Evolutionary conservation across 164 flowering plant genomes (phyloP), one percentile per base, ranked within the genome.

Genomic region (Cinnamomum chago): DNA sequence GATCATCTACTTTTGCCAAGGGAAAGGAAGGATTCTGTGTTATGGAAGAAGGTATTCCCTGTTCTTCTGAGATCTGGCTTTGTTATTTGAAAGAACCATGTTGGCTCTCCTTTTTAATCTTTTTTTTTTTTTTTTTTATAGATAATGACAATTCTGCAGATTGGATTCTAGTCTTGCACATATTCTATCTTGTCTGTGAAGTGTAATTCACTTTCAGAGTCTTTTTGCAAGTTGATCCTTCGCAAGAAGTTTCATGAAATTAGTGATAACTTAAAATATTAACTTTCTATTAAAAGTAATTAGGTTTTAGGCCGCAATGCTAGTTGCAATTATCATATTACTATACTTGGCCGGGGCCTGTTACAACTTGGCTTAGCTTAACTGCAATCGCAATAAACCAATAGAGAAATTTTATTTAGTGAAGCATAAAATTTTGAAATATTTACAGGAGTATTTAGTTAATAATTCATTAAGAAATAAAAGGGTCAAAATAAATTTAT

Each of bases 1-100:
- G 99, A 96, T 86, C 93, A 91, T 86, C 90, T 96, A 72, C 93
- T 96, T 73, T 82, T 85, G 68, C 94, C 92, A 47, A 86, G 76
- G 78, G 98, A 96, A 87, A 87, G 99, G 81, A 94, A 82, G 79
- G 84, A 92, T 68, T 78, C 84, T 30, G 67, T 74, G 50, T 78
- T 96, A 68, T 96, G 99, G 98, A 92, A 84, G 76, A 92, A 85
- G 99, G 99, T 95, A 82, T 33, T 65, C 12, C 50, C 28, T 20
- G 76, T 17, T 79, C 27, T 58, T 40, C 13, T 22, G 47, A 40
- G 10, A 28, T 23, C 71, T 50, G 22, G 14, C 30, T 70, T 33
- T 40, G 47, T 40, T 40, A 5, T 17, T 50, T 51, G 13, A 30
- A 28, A 30, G 66, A 76, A 69, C 70, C 73, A 51, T 70, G 27